Conservation (phyloP, 2,329 filamentous ascomycete species). For the Fonsecaea monophora region DNA sequence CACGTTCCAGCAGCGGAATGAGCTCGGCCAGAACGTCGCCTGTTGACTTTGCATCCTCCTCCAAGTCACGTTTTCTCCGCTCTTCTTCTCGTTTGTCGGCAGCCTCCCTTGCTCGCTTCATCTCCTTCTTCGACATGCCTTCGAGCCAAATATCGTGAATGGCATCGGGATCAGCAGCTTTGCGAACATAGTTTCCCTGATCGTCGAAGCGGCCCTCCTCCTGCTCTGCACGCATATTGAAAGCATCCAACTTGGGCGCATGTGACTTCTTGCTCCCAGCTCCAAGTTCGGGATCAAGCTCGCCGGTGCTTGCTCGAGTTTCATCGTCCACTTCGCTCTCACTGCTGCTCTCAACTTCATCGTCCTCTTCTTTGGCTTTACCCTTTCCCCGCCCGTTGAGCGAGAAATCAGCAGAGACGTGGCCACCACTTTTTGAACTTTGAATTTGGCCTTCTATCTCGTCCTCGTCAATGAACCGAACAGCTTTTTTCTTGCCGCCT, state of each 20-base stretch:
- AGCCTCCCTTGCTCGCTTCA: slow-evolving; percentile 84
- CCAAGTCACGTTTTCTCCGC: slow-evolving; percentile 70
- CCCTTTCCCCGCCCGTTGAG: slow-evolving; percentile 33
- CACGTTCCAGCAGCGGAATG: slow-evolving; percentile 74
- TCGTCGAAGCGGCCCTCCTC: slow-evolving; percentile 94
- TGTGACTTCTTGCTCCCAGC: slow-evolving; percentile 90
- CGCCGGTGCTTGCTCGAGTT: slow-evolving; percentile 73
- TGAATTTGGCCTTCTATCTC: slow-evolving; percentile 82
- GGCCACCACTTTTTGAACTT: slow-evolving; percentile 74
- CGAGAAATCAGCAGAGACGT: slow-evolving; percentile 66
- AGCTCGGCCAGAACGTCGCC: slow-evolving; percentile 75
- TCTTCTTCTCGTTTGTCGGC: slow-evolving; percentile 85
- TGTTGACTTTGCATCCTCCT: slow-evolving; percentile 76
- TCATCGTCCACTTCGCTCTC: slow-evolving; percentile 70
- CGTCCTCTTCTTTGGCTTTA: slow-evolving; percentile 55
- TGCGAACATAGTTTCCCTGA: slow-evolving; percentile 86
- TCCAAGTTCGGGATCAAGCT: slow-evolving; percentile 86
- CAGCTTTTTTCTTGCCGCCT: slow-evolving; percentile 62
- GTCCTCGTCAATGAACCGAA: slow-evolving; percentile 64
- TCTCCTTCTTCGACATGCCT: slow-evolving; percentile 90
- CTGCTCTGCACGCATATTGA: slow-evolving; percentile 89
- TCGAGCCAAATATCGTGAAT: slow-evolving; percentile 92
- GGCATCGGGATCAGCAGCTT: slow-evolving; percentile 85
- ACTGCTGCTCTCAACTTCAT: slow-evolving; percentile 67
- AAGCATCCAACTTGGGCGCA: slow-evolving; percentile 92